These are phyloP conservation scores for Fusarium penzigii DNA, from an alignment of 2,329 filamentous ascomycete genomes.

Conservation along the genomic window DNA sequence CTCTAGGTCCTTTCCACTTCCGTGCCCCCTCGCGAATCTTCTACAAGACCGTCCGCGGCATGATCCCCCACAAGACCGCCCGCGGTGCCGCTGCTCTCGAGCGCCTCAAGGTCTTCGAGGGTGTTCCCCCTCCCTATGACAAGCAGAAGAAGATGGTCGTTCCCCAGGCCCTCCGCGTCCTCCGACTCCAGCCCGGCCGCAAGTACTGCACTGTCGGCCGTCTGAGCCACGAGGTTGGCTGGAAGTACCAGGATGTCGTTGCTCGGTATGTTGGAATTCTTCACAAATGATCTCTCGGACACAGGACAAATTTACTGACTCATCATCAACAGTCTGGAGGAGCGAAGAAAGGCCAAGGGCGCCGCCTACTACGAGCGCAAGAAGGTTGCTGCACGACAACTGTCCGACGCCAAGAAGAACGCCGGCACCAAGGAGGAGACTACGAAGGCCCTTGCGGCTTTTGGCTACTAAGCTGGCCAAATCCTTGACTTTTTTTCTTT, in stretches of 20 bases:
- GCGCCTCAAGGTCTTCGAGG: slow-evolving; percentile 99
- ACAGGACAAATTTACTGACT: slow-evolving; percentile 17
- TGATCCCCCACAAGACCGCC: slow-evolving; percentile 99
- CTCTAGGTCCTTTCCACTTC: slow-evolving; percentile 96
- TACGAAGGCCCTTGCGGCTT: slow-evolving; percentile 82
- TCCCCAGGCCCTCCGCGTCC: slow-evolving; percentile 93
- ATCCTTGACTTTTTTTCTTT: slow-evolving; percentile 30
- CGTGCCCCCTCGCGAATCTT: slow-evolving; percentile 98
- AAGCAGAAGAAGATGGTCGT: slow-evolving; percentile 99
- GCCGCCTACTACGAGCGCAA: slow-evolving; percentile 99
- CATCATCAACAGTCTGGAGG: slow-evolving; percentile 74
- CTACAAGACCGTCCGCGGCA: slow-evolving; percentile 99
- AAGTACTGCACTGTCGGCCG: slow-evolving; percentile 99
- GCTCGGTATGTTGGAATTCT: slow-evolving; percentile 71
- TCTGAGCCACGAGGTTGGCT: slow-evolving; percentile 98
- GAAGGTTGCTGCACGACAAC: slow-evolving; percentile 91
- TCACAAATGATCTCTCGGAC: background rate
- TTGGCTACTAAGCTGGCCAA: slow-evolving; percentile 74
- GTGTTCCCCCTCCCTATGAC: slow-evolving; percentile 98
- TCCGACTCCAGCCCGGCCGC: slow-evolving; percentile 96
- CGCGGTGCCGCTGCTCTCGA: slow-evolving; percentile 95
- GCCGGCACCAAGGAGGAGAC: slow-evolving; percentile 85
- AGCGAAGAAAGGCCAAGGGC: slow-evolving; percentile 99
- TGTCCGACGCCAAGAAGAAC: slow-evolving; percentile 90
- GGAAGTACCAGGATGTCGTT: slow-evolving; percentile 99